These are phyloP conservation scores for Amauroascus verrucosus DNA, from an alignment of 2,329 filamentous ascomycete species.

Conservation along the genomic window DNA sequence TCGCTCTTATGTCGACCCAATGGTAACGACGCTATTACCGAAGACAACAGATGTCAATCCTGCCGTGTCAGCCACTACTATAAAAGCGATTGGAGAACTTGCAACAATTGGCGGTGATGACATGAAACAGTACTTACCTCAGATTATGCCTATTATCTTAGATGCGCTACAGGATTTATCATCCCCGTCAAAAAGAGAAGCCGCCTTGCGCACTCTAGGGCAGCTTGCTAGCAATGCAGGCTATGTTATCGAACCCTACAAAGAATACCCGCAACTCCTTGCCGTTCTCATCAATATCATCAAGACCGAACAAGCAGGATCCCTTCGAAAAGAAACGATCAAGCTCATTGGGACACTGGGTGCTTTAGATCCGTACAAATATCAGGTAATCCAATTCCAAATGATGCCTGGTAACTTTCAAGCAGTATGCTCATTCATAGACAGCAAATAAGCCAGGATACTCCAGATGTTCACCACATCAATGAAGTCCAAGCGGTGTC, in stretches of 20 bases:
- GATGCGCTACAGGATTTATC: conserved; percentile 89
- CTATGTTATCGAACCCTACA: conserved; percentile 93
- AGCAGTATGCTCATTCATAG: conserved; percentile 7
- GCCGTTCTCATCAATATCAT: conserved; percentile 91
- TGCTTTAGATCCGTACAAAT: conserved; percentile 89
- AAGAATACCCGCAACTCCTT: conserved; percentile 87
- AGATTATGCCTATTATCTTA: conserved; percentile 90
- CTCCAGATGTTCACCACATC: conserved; percentile 66
- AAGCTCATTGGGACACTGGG: conserved; percentile 93
- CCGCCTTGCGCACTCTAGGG: conserved; percentile 79
- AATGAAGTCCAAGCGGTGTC: conserved; percentile 62
- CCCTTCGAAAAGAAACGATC: conserved; percentile 84
- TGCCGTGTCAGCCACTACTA: conserved; percentile 84
- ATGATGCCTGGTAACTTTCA: conserved; percentile 4
- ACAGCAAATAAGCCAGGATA: conserved; percentile 75
- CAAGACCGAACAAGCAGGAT: conserved; percentile 77
- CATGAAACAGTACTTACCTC: conserved; percentile 83
- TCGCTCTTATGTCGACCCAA: conserved; percentile 92
- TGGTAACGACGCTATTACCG: conserved; percentile 81
- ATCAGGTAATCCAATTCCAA: conserved; percentile 48
- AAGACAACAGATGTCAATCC: conserved; percentile 79
- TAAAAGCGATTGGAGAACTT: conserved; percentile 88
- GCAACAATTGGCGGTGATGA: conserved; percentile 88
- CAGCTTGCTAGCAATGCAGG: conserved; percentile 92
- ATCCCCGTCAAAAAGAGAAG: conserved; percentile 79